Conservation (phyloP, 2,329 filamentous ascomycete genomes). For the Lecanoromycetidae sp. region DNA sequence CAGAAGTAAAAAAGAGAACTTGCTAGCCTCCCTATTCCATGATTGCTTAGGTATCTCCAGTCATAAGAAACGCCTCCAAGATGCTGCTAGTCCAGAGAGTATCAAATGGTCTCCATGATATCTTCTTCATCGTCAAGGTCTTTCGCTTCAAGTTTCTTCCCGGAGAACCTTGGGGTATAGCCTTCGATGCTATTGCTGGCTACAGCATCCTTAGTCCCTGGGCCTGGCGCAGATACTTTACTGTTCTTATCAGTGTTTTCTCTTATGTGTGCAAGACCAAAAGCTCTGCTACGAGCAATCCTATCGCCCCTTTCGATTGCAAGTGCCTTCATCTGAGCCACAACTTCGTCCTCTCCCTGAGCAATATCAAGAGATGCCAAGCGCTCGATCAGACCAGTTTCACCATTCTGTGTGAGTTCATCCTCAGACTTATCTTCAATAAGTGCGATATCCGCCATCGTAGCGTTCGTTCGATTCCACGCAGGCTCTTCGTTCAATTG, state of each 20-base stretch:
- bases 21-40: background rate
- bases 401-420: slow-evolving; percentile 18
- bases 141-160: background rate
- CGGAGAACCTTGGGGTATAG: slow-evolving; percentile 4
- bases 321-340: slow-evolving; percentile 11
- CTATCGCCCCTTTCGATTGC: slow-evolving; percentile 17
- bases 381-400: slow-evolving; percentile 18
- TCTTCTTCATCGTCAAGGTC: slow-evolving; percentile 7
- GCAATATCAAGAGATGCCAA: slow-evolving; percentile 1
- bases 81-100: too few relatives aligned
- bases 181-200: slow-evolving; percentile 9
- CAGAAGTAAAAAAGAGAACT: background rate
- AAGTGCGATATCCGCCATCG: slow-evolving; percentile 47
- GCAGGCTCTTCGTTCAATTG: slow-evolving; percentile 77
- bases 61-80: background rate
- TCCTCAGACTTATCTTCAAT: slow-evolving; percentile 50
- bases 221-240: background rate
- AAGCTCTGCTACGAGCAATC: background rate
- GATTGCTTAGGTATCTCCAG: background rate
- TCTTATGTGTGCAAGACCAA: background rate
- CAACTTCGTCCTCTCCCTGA: background rate
- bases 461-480: slow-evolving; percentile 60
- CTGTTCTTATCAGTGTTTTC: slow-evolving; percentile 2
- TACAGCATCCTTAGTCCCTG: background rate
- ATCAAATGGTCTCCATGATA: slow-evolving; percentile 13